Conservation (phyloP, 176 grass and related monocot genomes). For the barley (Hordeum vulgare) region MorexV3_pseudomolecules_assembly NC_058519.1:126713685-126714184, state of each 20-base stretch:
- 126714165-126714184: no score
- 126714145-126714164: neutral
- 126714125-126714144: neutral
- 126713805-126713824: neutral
- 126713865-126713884: neutral
- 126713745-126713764: slow-evolving; percentile 1
- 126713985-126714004: neutral
- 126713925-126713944: slow-evolving; percentile 20
- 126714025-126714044: neutral
- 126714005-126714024: no score
- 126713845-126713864: neutral
- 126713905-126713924: neutral
- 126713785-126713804: neutral
- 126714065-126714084: no score
- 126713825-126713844: neutral
- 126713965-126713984: slow-evolving; percentile 4
- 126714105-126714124: neutral
- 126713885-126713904: slow-evolving; percentile 15
- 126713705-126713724: slow-evolving; percentile 34
- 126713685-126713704: slow-evolving; percentile 29
- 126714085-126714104: no score
- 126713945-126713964: slow-evolving; percentile 20
- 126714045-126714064: neutral
- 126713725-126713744: slow-evolving; percentile 14
- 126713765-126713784: neutral